Conservation (phyloP, 1,284 basidiomycete genomes). For the Inonotus hispidus region DNA sequence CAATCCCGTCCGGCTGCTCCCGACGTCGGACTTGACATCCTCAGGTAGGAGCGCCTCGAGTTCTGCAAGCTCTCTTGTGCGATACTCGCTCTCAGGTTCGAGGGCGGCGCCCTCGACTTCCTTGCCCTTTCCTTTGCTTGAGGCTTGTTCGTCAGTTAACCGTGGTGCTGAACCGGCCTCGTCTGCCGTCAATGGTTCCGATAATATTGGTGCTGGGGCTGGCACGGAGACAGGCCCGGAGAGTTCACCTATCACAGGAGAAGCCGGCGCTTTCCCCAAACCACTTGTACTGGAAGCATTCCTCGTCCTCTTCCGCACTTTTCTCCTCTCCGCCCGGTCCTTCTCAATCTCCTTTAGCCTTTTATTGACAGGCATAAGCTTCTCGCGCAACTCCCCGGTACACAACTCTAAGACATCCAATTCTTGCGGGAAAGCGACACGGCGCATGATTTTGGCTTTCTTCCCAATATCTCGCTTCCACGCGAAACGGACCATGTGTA, state of each 20-base stretch:
- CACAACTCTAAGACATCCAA: conserved; percentile 83
- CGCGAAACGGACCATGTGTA: conserved; percentile 94
- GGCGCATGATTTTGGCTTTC: conserved; percentile 89
- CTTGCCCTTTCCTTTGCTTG: conserved; percentile 24
- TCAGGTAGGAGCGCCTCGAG: conserved; percentile 59
- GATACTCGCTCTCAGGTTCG: conserved; percentile 56
- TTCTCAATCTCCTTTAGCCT: conserved; percentile 78
- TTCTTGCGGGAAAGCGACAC: conserved; percentile 63
- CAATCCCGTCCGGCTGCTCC: conserved; percentile 68
- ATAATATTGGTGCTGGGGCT: conserved; percentile 21
- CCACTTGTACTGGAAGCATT: conserved; percentile 27
- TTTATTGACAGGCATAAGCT: conserved; percentile 65
- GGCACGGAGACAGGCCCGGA: conserved; percentile 22
- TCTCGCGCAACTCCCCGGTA: conserved; percentile 73
- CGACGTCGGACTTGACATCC: conserved; percentile 62
- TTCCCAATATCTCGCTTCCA: conserved; percentile 91
- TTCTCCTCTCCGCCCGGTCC: conserved; percentile 79
- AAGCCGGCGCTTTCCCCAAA: conserved; percentile 39
- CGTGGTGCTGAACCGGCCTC: conserved; percentile 23
- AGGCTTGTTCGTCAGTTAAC: conserved; percentile 20
- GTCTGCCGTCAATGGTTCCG: conserved; percentile 25
- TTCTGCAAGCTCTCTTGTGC: conserved; percentile 58
- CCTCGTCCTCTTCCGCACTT: conserved; percentile 75
- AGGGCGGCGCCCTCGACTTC: conserved; percentile 35
- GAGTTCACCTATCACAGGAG: conserved; percentile 26